Percentiles rank a stretch among this genome's conserved stretches.
Conservation (phyloP, 1,139 yeast genomes). For the Nakaseomyces nivariensis region DNA sequence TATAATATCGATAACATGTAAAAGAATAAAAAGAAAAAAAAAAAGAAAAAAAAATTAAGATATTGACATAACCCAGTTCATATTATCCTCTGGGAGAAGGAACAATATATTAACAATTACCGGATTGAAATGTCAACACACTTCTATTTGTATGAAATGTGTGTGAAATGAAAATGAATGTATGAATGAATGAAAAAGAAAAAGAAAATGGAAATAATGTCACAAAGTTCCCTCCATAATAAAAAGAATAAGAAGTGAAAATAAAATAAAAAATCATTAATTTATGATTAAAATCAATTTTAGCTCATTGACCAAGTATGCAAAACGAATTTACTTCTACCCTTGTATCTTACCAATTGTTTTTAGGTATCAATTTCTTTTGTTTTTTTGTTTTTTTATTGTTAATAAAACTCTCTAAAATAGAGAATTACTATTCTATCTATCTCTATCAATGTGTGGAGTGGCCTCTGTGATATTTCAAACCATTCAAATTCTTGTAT, state of each 20-base stretch:
- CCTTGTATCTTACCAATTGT: too few relatives aligned
- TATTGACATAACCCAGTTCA: too few relatives aligned
- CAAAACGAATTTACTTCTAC: too few relatives aligned
- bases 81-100: too few relatives aligned
- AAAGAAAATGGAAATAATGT: not conserved
- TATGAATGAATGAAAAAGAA: not conserved
- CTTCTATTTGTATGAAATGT: too few relatives aligned
- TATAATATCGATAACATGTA: too few relatives aligned
- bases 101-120: not conserved
- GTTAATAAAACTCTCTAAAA: not conserved
- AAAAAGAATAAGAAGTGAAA: not conserved
- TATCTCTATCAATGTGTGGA: constrained; percentile 63
- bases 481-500: constrained; percentile 89
- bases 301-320: too few relatives aligned
- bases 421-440: not conserved
- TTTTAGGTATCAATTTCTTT: not conserved
- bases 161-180: too few relatives aligned
- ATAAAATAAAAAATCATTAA: too few relatives aligned
- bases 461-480: constrained; percentile 95
- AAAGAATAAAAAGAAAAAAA: too few relatives aligned
- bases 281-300: not conserved
- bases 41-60: too few relatives aligned
- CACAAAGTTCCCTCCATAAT: not conserved
- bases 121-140: too few relatives aligned
- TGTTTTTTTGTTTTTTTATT: not conserved